phyloP scores from a whole-genome alignment of 2,329 filamentous ascomycete genomes.

The Colletotrichum zoysiae region DNA sequence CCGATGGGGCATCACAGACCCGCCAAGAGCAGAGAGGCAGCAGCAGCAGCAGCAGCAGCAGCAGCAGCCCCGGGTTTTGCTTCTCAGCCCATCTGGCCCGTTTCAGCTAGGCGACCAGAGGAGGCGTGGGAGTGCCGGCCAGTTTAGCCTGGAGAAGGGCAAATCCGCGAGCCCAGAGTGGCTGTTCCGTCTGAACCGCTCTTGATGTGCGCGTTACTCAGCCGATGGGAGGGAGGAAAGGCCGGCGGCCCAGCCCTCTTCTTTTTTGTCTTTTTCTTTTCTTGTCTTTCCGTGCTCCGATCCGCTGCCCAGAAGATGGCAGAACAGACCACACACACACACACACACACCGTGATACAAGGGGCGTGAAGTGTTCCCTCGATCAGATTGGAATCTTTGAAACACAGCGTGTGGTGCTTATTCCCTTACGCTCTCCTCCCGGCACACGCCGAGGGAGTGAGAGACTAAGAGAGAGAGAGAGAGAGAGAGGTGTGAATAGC shows the following conservation, averaged over 20 bases:
- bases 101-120: conserved; percentile 23
- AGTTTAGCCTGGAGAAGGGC: not conserved
- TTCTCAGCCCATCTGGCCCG: conserved; percentile 25
- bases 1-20: too few relatives aligned
- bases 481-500: not conserved
- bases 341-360: not conserved
- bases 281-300: not conserved
- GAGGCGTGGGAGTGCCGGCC: not conserved
- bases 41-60: too few relatives aligned
- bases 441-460: conserved; percentile 32
- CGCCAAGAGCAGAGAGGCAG: not conserved
- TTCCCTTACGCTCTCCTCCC: not conserved
- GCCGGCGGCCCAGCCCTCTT: not conserved
- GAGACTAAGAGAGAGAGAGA: not conserved
- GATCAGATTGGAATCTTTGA: conserved; percentile 37
- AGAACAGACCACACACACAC: too few relatives aligned
- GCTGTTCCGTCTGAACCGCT: conserved; percentile 35
- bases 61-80: not conserved
- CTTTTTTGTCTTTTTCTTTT: too few relatives aligned
- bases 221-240: not conserved
- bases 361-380: not conserved
- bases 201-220: not conserved
- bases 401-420: conserved; percentile 23
- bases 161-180: conserved; percentile 23
- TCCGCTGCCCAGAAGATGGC: too few relatives aligned